Evolutionary conservation across 352 stramenopile genomes (phyloP).

Genomic region (Pythium brachiatum): DNA sequence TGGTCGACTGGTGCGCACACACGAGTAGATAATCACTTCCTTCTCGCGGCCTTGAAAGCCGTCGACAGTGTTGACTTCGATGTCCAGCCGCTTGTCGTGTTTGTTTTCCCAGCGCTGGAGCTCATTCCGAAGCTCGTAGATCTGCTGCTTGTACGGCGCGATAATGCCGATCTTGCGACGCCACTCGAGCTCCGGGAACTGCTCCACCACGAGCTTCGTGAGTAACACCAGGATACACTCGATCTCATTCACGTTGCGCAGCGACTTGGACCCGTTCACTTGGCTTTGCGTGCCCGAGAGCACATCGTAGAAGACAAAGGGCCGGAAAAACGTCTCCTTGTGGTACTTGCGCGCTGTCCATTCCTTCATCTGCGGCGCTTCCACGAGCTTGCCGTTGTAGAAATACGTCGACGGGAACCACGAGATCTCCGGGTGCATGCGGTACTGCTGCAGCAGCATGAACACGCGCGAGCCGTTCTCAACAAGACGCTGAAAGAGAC

Average conservation of each 20-base stretch:
- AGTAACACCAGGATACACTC: conserved; percentile 77
- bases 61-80: conserved; percentile 96
- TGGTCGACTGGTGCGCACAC: conserved; percentile 92
- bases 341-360: conserved; percentile 72
- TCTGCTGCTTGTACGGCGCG: conserved; percentile 98
- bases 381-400: conserved; percentile 92
- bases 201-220: conserved; percentile 87
- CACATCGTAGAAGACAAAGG: conserved; percentile 72
- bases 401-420: conserved; percentile 94
- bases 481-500: conserved; percentile 97
- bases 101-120: conserved; percentile 63
- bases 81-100: conserved; percentile 36
- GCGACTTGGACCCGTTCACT: conserved; percentile 65
- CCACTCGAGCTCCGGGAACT: conserved; percentile 68
- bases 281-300: conserved; percentile 58
- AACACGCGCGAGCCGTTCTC: conserved; percentile 64
- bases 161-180: conserved; percentile 96
- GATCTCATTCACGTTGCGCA: conserved; percentile 78
- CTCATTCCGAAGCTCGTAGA: conserved; percentile 85
- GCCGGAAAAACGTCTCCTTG: conserved; percentile 39
- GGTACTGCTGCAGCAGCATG: conserved; percentile 96
- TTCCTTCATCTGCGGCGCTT: conserved; percentile 73
- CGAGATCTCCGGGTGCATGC: conserved; percentile 96
- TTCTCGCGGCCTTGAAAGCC: conserved; percentile 97
- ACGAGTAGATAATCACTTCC: conserved; percentile 97